phyloP scores from a whole-genome alignment of 805 yeast species.

The Candida schatavii region DNA sequence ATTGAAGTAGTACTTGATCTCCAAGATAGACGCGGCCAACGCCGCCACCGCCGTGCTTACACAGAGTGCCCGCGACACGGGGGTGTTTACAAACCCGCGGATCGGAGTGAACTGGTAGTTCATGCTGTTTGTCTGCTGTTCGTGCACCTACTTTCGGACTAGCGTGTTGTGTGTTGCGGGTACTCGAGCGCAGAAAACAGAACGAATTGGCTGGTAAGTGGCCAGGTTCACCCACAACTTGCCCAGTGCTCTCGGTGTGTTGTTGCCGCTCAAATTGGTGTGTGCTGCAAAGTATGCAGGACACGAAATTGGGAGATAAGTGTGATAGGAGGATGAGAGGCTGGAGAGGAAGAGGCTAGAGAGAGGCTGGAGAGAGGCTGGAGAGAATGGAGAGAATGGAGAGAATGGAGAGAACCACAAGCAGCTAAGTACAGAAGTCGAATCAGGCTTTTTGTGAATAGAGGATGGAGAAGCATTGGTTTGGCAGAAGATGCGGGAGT shows the following conservation, averaged over 20 bases:
- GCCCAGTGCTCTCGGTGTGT: no score
- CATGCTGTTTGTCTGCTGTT: no score
- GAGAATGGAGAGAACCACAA: background rate
- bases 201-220: no score
- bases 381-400: background rate
- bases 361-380: background rate
- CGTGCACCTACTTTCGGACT: no score
- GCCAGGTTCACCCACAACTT: no score
- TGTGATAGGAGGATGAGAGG: no score
- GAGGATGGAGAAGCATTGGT: no score
- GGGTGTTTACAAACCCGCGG: constrained; percentile 41
- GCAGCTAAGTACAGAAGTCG: background rate
- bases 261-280: no score
- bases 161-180: no score
- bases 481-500: background rate
- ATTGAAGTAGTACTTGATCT: constrained; percentile 40
- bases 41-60: constrained; percentile 34
- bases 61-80: constrained; percentile 40
- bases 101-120: constrained; percentile 38
- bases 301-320: no score
- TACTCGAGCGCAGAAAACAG: no score
- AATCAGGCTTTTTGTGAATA: background rate
- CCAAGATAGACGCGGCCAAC: constrained; percentile 41
- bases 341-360: background rate
- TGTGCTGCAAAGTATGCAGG: no score